These are phyloP conservation scores for Angophora floribunda DNA, from an alignment of 345 rosid genomes.

Conservation along the genomic window DNA sequence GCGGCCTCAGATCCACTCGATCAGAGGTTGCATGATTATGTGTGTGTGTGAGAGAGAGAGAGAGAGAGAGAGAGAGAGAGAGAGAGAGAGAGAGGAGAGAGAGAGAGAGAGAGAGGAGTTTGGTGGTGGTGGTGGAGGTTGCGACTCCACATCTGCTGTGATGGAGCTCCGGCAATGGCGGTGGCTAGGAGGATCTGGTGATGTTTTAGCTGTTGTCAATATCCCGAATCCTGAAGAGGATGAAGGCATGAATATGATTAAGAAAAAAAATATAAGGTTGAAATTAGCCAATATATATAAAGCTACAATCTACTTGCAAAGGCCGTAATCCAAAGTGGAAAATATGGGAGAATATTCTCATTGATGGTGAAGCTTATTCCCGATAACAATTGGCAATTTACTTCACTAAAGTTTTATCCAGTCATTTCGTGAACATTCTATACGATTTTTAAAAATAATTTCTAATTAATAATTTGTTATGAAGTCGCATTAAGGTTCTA, in stretches of 20 bases:
- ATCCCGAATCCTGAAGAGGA: neutral
- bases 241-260: neutral
- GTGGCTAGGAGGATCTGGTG: rapidly evolving
- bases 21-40: neutral
- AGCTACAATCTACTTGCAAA: neutral
- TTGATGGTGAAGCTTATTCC: neutral
- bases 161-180: neutral
- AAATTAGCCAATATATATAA: rapidly evolving
- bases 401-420: neutral
- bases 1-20: neutral
- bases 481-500: neutral
- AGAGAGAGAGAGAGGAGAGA: neutral
- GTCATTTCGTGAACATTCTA: neutral
- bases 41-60: neutral
- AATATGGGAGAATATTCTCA: neutral
- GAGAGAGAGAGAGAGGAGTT: neutral
- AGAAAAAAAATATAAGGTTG: neutral
- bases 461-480: neutral
- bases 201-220: neutral
- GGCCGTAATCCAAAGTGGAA: neutral
- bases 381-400: neutral
- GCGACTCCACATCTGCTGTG: neutral
- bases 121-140: neutral
- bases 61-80: no score
- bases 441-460: rapidly evolving